Conservation (phyloP, 2,329 filamentous ascomycete genomes). For the Septoria petroselini region DNA sequence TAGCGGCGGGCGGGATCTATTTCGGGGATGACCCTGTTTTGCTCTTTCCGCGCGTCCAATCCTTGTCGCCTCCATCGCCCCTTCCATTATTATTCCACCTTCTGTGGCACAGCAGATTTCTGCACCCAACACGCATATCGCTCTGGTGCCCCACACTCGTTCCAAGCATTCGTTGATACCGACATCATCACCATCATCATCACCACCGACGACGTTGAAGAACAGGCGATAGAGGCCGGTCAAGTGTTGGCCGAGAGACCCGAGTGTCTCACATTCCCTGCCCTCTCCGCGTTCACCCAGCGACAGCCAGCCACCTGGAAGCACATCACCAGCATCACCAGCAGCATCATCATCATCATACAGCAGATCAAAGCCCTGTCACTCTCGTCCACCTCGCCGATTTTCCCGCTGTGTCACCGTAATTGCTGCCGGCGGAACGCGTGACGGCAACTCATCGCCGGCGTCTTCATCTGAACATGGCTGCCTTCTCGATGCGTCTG, state of each 20-base stretch:
- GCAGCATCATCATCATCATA: no score
- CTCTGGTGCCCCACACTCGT: conserved; percentile 5
- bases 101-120: background rate
- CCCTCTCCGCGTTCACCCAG: conserved; percentile 5
- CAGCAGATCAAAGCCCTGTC: background rate
- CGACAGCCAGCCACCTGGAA: conserved; percentile 13
- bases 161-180: background rate
- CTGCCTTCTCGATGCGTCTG: conserved; percentile 18
- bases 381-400: background rate
- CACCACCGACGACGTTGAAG: background rate
- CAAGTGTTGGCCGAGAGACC: background rate
- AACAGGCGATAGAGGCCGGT: background rate
- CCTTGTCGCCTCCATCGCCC: conserved; percentile 2
- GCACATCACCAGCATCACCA: no score
- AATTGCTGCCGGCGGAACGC: background rate
- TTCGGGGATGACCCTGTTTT: background rate
- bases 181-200: background rate
- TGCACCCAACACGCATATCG: background rate
- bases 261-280: conserved; percentile 11
- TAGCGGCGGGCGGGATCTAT: background rate
- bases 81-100: no score
- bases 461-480: no score
- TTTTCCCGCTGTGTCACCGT: conserved; percentile 9
- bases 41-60: background rate
- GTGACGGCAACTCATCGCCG: conserved; percentile 1